Evolutionary conservation across 2,329 filamentous ascomycete species (phyloP).

Genomic region (Celoporthe dispersa): DNA sequence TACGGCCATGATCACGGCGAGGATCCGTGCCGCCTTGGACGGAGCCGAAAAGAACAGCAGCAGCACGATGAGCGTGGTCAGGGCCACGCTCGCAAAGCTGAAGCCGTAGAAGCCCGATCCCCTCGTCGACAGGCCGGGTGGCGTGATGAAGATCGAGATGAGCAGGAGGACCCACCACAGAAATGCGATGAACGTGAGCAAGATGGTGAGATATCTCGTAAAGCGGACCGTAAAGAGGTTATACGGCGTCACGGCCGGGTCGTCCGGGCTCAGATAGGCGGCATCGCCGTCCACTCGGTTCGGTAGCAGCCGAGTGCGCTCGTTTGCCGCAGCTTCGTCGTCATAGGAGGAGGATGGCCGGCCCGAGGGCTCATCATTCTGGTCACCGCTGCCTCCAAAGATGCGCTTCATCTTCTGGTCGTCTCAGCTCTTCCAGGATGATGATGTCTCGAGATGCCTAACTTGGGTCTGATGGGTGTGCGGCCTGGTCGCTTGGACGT

Average conservation of each 20-base stretch:
- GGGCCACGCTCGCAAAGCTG: constrained; percentile 77
- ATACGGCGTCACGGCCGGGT: constrained; percentile 88
- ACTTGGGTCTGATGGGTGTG: constrained; percentile 6
- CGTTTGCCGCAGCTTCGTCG: constrained; percentile 42
- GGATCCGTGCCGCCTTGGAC: constrained; percentile 76
- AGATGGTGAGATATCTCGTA: constrained; percentile 75
- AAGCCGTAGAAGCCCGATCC: constrained; percentile 95
- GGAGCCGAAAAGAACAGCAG: constrained; percentile 89
- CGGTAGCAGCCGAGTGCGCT: constrained; percentile 70
- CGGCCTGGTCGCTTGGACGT: not conserved
- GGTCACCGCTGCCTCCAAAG: constrained; percentile 27
- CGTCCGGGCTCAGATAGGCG: constrained; percentile 75
- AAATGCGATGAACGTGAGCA: constrained; percentile 76
- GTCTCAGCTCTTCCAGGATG: not conserved
- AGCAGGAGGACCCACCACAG: constrained; percentile 92
- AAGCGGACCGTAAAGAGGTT: constrained; percentile 91
- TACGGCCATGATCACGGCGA: constrained; percentile 68
- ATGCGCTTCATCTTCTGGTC: constrained; percentile 23
- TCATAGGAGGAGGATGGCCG: constrained; percentile 31
- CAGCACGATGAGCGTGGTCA: constrained; percentile 74
- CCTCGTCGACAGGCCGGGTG: constrained; percentile 81
- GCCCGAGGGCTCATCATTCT: constrained; percentile 35
- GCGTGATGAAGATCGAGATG: constrained; percentile 89
- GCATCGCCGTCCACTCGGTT: constrained; percentile 61
- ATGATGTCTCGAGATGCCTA: constrained; percentile 5